Evolutionary conservation across 2,329 filamentous ascomycete genomes (phyloP).

Genomic region (Colletotrichum paranaense): DNA sequence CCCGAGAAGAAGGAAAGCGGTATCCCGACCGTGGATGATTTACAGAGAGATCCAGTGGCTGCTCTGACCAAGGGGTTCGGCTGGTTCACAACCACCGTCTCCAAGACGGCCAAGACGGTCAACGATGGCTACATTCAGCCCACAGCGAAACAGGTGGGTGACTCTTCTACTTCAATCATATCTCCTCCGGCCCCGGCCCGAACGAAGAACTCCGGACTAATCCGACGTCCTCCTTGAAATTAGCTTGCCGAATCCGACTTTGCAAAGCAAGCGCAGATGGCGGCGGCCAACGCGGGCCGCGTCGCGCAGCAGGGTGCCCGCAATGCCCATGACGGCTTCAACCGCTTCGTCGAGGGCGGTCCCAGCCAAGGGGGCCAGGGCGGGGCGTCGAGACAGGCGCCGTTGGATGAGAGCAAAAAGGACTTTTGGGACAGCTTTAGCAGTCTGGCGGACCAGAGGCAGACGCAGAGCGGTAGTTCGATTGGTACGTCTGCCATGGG

Average conservation of each 20-base stretch:
- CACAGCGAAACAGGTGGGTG: constrained; percentile 83
- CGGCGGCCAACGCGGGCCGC: constrained; percentile 74
- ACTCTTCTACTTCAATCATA: constrained; percentile 34
- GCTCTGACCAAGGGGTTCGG: constrained; percentile 93
- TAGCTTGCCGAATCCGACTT: constrained; percentile 85
- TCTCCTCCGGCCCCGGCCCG: constrained; percentile 13
- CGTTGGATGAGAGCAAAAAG: constrained; percentile 74
- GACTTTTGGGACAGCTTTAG: constrained; percentile 96
- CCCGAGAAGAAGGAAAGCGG: constrained; percentile 57
- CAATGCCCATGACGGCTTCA: constrained; percentile 83
- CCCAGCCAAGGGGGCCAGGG: constrained; percentile 52
- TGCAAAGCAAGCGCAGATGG: constrained; percentile 72
- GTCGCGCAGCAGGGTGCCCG: constrained; percentile 76
- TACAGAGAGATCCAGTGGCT: constrained; percentile 90
- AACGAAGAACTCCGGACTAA: constrained; percentile 39
- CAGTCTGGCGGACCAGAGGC: constrained; percentile 69
- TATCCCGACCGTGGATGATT: constrained; percentile 82
- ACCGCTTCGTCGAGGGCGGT: constrained; percentile 84
- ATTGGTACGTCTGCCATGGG: constrained; percentile 72
- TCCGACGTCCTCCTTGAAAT: constrained; percentile 26
- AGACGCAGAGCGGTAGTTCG: constrained; percentile 55
- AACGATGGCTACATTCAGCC: constrained; percentile 94
- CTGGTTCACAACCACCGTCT: constrained; percentile 90
- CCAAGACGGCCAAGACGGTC: constrained; percentile 89
- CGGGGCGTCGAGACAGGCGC: constrained; percentile 48